Base-by-base conservation (phyloP, 192 early-diverging fungal genomes). In the Coemansia sp. region DNA sequence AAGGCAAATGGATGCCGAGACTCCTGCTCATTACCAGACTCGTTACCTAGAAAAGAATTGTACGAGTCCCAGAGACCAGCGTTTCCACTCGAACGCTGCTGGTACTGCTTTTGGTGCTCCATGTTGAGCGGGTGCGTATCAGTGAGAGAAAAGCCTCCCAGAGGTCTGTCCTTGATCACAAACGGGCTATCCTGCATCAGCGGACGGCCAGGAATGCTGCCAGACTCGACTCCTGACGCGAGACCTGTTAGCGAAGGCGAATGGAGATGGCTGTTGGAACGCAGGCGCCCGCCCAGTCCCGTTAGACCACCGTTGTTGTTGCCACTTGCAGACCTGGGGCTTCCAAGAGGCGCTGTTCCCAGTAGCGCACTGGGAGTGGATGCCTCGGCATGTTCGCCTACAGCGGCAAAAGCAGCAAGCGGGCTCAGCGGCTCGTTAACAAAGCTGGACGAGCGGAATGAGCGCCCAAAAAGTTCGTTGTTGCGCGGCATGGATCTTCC, bases 381-480 rank as follows among this genome's bases (percentile, higher is more conserved):
- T 32, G 6, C 45, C 16, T 68, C 61, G 30, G 20, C 63, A 60
- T 61, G 29, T 6, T 69, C 68, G 31, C 38, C 29, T 20, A 20
- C 56, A 51, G 38, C 20, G n/a, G 63, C 60, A 59, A 71, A 57
- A 42, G 63, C 48, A 11, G 60, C 61, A 32, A 71, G 56, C 28
- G 78, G 78, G 45, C 73, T 75, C 18, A 59, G 64, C 28, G 69
- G 67, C 63, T 81, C 78, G 51, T 74, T 71, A 8, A 56, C 56
- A 7, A 75, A 51, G 56, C 69, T 75, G 1, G 69, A 72, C 2
- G 78, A 68, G 50, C 70, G 78, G 33, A 81, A 45, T 18, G 78
- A 68, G 34, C 78, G 73, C 2, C 78, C 67, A 52, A 81, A 63
- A 34, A 75, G n/a, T 7, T 81, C 78, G 33, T 14, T 60, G 45